Evolutionary conservation across 2,329 filamentous ascomycete species (phyloP).

Genomic region (Aureobasidium sp.): DNA sequence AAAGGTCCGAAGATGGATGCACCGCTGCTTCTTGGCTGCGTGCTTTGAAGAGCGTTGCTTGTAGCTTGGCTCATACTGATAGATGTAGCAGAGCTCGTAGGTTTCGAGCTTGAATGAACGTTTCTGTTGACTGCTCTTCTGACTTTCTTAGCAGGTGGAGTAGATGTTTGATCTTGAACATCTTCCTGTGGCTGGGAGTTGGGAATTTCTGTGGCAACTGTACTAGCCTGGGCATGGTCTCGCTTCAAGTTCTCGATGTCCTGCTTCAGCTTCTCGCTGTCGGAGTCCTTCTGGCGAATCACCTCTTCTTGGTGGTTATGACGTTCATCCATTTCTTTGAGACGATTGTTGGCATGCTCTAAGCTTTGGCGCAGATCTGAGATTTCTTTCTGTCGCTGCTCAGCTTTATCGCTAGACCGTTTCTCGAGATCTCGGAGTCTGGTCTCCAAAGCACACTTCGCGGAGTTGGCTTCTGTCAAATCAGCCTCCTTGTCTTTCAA

Average conservation of each 20-base stretch:
- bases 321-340: neutral
- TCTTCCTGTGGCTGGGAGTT: neutral
- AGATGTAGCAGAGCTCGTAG: neutral
- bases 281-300: neutral
- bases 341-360: neutral
- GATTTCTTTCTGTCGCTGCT: neutral
- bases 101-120: neutral
- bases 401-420: neutral
- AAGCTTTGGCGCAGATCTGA: neutral
- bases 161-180: neutral
- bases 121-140: conserved; percentile 5
- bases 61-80: neutral
- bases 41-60: neutral
- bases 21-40: neutral
- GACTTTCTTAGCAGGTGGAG: neutral
- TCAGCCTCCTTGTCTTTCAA: neutral
- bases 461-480: neutral
- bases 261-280: neutral
- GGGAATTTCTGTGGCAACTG: neutral
- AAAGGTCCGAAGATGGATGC: neutral
- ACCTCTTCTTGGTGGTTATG: neutral
- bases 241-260: conserved; percentile 4
- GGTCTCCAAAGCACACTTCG: neutral
- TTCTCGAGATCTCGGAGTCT: neutral
- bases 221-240: neutral